A percentile compares a stretch with the other conserved stretches of the same genome.
phyloP scores from a whole-genome alignment of 2,329 filamentous ascomycete species.

The Hypoxylon sp. region DNA sequence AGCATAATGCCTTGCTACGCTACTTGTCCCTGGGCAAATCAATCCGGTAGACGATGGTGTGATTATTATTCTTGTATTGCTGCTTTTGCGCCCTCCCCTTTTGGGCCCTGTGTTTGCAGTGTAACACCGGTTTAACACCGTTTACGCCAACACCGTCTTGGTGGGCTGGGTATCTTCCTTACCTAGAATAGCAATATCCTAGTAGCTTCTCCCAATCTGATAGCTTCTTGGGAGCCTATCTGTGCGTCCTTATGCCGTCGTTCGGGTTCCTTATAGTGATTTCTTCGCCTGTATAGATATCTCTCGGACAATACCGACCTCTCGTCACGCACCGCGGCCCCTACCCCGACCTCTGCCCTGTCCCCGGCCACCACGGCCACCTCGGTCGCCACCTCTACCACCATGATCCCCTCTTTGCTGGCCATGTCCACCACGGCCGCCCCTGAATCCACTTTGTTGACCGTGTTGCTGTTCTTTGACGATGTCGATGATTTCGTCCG shows the following conservation, averaged over 20 bases:
- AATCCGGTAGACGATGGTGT: background rate
- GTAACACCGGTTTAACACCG: constrained; percentile 11
- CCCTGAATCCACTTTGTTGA: constrained; percentile 74
- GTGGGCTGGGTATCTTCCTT: constrained; percentile 42
- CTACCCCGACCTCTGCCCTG: constrained; percentile 63
- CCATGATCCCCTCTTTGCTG: constrained; percentile 72
- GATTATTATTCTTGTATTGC: background rate
- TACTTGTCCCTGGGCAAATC: background rate
- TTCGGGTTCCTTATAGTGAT: background rate
- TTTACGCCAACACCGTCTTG: constrained; percentile 28
- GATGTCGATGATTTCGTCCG: constrained; percentile 95
- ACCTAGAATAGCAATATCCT: constrained; percentile 23
- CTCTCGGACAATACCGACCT: background rate
- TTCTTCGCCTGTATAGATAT: constrained; percentile 1
- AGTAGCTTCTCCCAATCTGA: constrained; percentile 13
- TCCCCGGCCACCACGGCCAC: constrained; percentile 69
- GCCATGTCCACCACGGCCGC: constrained; percentile 73
- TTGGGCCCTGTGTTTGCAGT: background rate
- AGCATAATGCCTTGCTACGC: background rate
- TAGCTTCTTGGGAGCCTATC: constrained; percentile 7
- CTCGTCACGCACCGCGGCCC: constrained; percentile 56
- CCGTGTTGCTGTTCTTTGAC: constrained; percentile 93
- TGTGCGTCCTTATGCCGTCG: constrained; percentile 8
- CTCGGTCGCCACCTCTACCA: constrained; percentile 69
- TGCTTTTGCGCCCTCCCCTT: background rate